Evolutionary conservation across 208 protist genomes (phyloP), one percentile per base, ranked within the genome.

Genomic region (Phytomonas francai): DNA sequence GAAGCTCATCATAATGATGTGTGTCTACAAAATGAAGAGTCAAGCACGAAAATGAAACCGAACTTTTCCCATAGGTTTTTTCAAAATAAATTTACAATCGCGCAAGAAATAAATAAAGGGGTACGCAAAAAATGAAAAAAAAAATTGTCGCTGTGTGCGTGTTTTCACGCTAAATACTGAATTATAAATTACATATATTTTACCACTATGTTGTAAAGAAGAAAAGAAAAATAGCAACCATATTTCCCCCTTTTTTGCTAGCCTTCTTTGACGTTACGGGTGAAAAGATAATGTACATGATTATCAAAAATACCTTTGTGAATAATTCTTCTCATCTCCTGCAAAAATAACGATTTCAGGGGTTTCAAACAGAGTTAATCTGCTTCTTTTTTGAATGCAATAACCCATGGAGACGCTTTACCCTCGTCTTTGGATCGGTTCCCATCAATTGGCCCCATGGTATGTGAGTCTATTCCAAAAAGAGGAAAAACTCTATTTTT

Each of bases 61-160:
- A 19, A 49, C 12, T 49, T 19, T 49, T 49, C 2, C 14, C 39
- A 2, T 22, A 49, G 14, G 16, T 22, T 19, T 3, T 49, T 12
- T 3, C 14, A 3, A 62, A 62, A 42, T 22, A 33, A 62, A 22
- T n/a, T 12, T 19, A 62, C 3, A 19, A 6, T 2, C 58, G 16
- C 34, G 12, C 16, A 39, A 33, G 56, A 62, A 62, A 42, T 62
- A 62, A 33, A 62, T 62, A 39, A 39, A 62, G 34, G 12, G 34
- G 16, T 42, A 62, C 14, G 16, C 14, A 22, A 19, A 62, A 11
- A 62, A 62, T 22, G 9, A 6, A 62, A 62, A 22, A 62, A 62
- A 62, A 6, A 12, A n/a, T 19, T 22, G 14, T 22, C 16, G 14
- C 16, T 62, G 14, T 42, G 6, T 19, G 30, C 12, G 6, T 62